Base-by-base conservation (phyloP, 371 early-diverging fungal species). In the Vittaforma corneae region DNA sequence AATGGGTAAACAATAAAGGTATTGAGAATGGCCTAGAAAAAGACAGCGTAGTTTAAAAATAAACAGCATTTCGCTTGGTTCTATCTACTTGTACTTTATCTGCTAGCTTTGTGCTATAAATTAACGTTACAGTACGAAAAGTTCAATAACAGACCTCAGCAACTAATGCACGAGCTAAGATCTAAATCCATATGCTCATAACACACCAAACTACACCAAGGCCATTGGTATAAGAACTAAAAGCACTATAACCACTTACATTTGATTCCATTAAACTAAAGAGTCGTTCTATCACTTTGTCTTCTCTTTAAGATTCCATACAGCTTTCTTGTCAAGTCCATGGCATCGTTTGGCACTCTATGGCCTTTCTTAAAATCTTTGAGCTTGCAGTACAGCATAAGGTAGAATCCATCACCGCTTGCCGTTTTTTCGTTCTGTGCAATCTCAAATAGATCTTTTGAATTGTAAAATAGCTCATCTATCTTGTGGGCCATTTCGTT, bases 331-430 rank as follows among this genome's bases (percentile, higher is more conserved):
- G 11, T 40, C 40, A 9, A 40, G 11, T 40, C 40, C 40, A 11
- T 40, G 40, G 40, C 11, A 40, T 9, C n/a, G 11, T n/a, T 40
- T 9, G 9, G 40, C 40, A 11, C n/a, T 40, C 40, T 40, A n/a
- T n/a, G 11, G n/a, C n/a, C 11, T 11, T 40, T 11, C 18, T 50
- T 50, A 18, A 14, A 50, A 20, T 50, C 50, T 50, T 20, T 22
- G 9, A 50, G 50, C 16, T 32, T 30, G 32, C 62, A 62, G 51
- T 40, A 30, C 29, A 51, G 29, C 24, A 40, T 24, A 26, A 62
- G 34, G 24, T 51, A 52, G 11, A 0, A 0, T 33, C 62, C 62
- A 18, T 37, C 38, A 20, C 28, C 37, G n/a, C 24, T 47, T 37
- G 6, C 22, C 28, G 29, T 34, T 35, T 53, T 16, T n/a, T 32